Percentiles rank a stretch among this genome's conserved stretches.
phyloP scores from a whole-genome alignment of 1,284 basidiomycete genomes.

The Pseudozyma tsukubaensis region DNA sequence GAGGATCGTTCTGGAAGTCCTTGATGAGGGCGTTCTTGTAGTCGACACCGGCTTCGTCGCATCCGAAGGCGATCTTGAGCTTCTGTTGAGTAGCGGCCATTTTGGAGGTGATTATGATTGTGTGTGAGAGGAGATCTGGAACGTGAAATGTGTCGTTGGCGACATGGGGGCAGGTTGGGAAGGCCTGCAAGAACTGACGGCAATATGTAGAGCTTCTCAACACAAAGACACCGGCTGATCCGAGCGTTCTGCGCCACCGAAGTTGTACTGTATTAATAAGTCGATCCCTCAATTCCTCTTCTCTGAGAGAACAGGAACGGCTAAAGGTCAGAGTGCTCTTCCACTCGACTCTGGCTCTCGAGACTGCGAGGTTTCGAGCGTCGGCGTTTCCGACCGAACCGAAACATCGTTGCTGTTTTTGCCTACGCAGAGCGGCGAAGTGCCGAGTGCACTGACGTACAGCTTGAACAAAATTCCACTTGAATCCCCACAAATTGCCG shows the following conservation, averaged over 20 bases:
- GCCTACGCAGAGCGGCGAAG: too few relatives aligned
- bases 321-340: too few relatives aligned
- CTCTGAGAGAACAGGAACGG: neutral
- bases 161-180: too few relatives aligned
- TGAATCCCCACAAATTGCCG: too few relatives aligned
- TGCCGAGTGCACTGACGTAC: too few relatives aligned
- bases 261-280: neutral
- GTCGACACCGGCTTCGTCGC: constrained; percentile 57
- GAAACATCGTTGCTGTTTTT: too few relatives aligned
- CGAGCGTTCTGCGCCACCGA: constrained; percentile 26
- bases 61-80: constrained; percentile 53
- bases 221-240: constrained; percentile 27
- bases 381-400: constrained; percentile 23
- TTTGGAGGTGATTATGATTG: neutral
- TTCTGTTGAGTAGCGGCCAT: constrained; percentile 46
- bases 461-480: too few relatives aligned
- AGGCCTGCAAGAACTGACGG: too few relatives aligned
- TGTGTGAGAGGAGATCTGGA: neutral
- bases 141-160: constrained; percentile 4
- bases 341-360: too few relatives aligned
- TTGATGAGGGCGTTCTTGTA: constrained; percentile 61
- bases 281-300: neutral
- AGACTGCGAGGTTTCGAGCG: too few relatives aligned
- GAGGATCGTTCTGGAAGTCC: constrained; percentile 56
- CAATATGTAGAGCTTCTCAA: too few relatives aligned